Evolutionary conservation across 2,329 filamentous ascomycete genomes (phyloP), one percentile per base, ranked within the genome.

Genomic region (Polytolypa hystricis): DNA sequence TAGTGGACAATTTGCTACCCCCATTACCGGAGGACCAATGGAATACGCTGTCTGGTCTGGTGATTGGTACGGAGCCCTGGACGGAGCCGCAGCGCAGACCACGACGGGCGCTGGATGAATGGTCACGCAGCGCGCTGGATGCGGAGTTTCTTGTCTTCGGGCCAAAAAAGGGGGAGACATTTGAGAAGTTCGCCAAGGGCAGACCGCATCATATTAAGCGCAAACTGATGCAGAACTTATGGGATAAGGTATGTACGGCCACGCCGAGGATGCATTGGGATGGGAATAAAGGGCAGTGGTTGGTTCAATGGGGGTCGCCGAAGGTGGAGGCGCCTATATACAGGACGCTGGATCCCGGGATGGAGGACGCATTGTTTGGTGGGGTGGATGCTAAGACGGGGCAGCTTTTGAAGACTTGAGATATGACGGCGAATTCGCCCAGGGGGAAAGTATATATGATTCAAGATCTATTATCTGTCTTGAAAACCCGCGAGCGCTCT

Each of bases 201-300:
- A 56, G 62, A 21, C 61, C 62, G 10, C 62, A 64, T 40, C 44
- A 43, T 3, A 55, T 66, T 27, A 63, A 58, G 4, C 39, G 49
- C 12, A 53, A 61, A 9, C 53, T 64, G 31, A 60, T 66, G 53
- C 47, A 42, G 7, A 52, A 55, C 18, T 37, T 55, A 11, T 64
- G 61, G 61, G 48, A 48, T 29, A 56, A 53, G n/a, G 42, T 62
- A 16, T 56, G 53, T 21, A 43, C 42, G 26, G 30, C 58, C 11
- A 50, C 58, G 1, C 61, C 60, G 12, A 51, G 48, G 6, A 47
- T 51, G 37, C 38, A 38, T 11, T 53, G 46, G 46, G 46, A 51
- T 37, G 33, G 40, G 2, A 26, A 20, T 9, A 41, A 38, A 2
- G 34, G 51, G 8, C 56, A 48, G 39, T 47, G 42, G 35, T 26